Conservation (phyloP, 225 moss, liverwort and hornwort species). For the Rhytidiadelphus loreus region DNA sequence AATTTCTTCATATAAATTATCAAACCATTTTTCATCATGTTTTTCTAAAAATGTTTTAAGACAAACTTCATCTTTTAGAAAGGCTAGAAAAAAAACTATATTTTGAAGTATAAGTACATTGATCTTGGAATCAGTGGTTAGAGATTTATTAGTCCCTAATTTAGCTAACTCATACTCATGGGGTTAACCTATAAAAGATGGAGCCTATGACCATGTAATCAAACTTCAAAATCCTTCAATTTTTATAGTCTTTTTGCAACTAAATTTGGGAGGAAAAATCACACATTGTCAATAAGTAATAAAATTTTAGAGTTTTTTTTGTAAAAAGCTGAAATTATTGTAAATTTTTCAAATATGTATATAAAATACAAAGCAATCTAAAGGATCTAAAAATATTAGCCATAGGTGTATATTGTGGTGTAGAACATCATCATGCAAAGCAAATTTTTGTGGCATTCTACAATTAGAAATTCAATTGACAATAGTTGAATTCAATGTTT, state of each 20-base stretch:
- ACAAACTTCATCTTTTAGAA: no score
- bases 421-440: background rate
- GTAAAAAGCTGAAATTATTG: background rate
- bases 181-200: accelerated
- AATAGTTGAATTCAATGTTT: background rate
- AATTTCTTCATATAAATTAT: no score
- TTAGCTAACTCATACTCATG: background rate
- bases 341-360: no score
- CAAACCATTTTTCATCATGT: no score
- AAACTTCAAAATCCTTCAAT: background rate
- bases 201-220: background rate
- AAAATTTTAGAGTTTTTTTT: background rate
- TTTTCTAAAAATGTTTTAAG: no score
- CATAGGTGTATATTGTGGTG: background rate
- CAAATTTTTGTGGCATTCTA: accelerated
- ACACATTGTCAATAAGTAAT: background rate
- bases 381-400: background rate
- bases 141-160: background rate
- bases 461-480: background rate
- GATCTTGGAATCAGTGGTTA: no score
- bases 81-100: no score
- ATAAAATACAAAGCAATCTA: no score
- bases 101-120: no score
- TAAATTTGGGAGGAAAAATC: background rate
- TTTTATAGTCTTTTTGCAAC: background rate